Evolutionary conservation across 805 yeast species (phyloP).

Genomic region (Starmera dryadoides): DNA sequence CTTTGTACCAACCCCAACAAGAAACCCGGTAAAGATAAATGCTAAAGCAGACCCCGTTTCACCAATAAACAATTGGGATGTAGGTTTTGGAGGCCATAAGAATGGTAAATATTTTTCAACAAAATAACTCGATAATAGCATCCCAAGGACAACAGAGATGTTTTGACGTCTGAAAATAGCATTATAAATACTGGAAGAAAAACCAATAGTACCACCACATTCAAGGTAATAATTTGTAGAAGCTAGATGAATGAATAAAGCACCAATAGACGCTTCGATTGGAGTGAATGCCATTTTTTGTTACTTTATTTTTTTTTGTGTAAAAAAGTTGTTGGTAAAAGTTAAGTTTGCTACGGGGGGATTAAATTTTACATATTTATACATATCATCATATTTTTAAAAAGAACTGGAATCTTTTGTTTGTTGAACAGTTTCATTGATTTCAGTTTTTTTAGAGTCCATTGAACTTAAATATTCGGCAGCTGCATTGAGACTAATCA

Average conservation of each 20-base stretch:
- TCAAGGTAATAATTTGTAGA: constrained; percentile 33
- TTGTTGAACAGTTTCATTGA: not conserved
- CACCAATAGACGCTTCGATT: constrained; percentile 36
- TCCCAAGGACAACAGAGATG: constrained; percentile 28
- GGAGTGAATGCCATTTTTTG: constrained; percentile 30
- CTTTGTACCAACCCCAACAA: constrained; percentile 42
- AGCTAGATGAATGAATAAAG: constrained; percentile 36
- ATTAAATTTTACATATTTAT: too few species aligned
- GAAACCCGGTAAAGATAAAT: constrained; percentile 26
- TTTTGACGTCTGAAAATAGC: constrained; percentile 21
- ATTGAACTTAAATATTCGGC: constrained; percentile 53
- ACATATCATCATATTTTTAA: too few species aligned
- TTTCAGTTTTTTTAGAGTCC: not conserved
- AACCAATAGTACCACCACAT: constrained; percentile 38
- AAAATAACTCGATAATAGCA: constrained; percentile 22
- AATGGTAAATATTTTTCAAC: constrained; percentile 18
- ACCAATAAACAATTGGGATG: constrained; percentile 1
- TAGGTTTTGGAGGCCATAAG: constrained; percentile 19
- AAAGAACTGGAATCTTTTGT: not conserved
- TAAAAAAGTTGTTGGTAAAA: not conserved
- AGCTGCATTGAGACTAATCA: constrained; percentile 88
- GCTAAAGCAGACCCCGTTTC: not conserved
- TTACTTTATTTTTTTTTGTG: not conserved
- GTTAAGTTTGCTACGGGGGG: not conserved
- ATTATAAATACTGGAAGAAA: constrained; percentile 35